Base-by-base conservation (phyloP, 768 basidiomycete species). In the Crucibulum laeve region DNA sequence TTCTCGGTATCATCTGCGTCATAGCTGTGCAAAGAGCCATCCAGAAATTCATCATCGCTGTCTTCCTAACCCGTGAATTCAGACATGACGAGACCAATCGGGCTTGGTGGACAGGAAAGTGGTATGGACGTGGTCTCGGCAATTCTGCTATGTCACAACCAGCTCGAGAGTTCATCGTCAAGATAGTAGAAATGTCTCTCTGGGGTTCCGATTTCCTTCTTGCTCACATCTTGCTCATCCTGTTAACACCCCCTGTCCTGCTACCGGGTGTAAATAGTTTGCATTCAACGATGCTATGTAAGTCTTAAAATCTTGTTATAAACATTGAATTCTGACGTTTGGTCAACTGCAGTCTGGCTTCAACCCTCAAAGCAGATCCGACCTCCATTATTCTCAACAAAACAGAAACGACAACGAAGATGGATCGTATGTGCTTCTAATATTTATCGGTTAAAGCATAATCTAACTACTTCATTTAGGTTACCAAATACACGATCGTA, bases 61-160 rank as follows among this genome's bases (percentile, higher is more conserved):
- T 92, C 36, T 91, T 94, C 77, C 76, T 98, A 36, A 91, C 92
- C 19, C 86, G 96, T 57, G 96, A 99, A 66, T 95, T 87, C 75
- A 97, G 98, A 70, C 91, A 96, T 60, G 96, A 99, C 59, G 93
- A 97, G 70, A 94, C 91, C 21, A 98, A 98, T 69, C 78, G 90
- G 48, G 94, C 94, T 1, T 98, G 95, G 95, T 99, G 96, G 96
- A 93, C 94, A 14, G 94, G 93, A 49, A 86, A 88, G 71, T 97
- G 96, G 96, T 94, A 94, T 59, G 93, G 94, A 37, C 79, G 92
- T 46, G 90, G 91, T 22, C 73, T 99, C 15, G 95, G 95, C 11
- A 77, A 76, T n/a, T 87, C 89, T 25, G 91, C 89, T 26, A 82
- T 95, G 60, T 93, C 91, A 23, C 96, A 98, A 61, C 93, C 94